Base-by-base conservation (phyloP, 768 basidiomycete genomes). In the Leccinellum luteum region DNA sequence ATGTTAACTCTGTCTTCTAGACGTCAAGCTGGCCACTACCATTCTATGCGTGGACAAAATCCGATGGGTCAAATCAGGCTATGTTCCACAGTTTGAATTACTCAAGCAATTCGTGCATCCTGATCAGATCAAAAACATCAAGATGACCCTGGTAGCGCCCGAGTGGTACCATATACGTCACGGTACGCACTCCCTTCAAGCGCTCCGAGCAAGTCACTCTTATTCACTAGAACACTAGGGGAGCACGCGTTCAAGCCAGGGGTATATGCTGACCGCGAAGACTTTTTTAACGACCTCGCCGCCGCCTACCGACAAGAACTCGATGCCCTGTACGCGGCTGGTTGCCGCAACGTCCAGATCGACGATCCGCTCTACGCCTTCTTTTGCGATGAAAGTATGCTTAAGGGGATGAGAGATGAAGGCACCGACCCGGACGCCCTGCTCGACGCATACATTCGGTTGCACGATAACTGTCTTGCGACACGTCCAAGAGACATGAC, bases 101-200 rank as follows among this genome's bases (percentile, higher is more conserved):
- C 72, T 87, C 56, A 87, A 85, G 69, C 72, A 69, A 27, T 64
- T 85, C n/a, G 84, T 87, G 21, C 35, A 38, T 38, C 35, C 35
- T 6, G 17, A 38, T 9, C 17, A 38, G 17, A 9, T 38, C 17
- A 38, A 79, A 64, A 76, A 79, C 64, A 79, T 90, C 70, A 91
- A 92, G 69, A 65, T 90, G 56, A 90, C 85, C 21, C 75, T 89
- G 70, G 85, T 83, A 58, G 83, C 87, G 0, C 89, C 88, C 3
- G 83, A 84, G 35, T 87, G 86, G 85, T 85, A 82, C 69, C 85
- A 87, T 66, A 80, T 87, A 30, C 81, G 83, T 27, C 85, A 86
- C 66, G 87, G 87, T 51, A 78, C 76, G 61, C 13, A 10, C 4
- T 8, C 12, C 35, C 31, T 41, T n/a, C 35, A 1, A 38, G 17